These are phyloP conservation scores for Dictyostelium firmibasis DNA, from an alignment of 78 protist species.

Conservation along the genomic window DNA sequence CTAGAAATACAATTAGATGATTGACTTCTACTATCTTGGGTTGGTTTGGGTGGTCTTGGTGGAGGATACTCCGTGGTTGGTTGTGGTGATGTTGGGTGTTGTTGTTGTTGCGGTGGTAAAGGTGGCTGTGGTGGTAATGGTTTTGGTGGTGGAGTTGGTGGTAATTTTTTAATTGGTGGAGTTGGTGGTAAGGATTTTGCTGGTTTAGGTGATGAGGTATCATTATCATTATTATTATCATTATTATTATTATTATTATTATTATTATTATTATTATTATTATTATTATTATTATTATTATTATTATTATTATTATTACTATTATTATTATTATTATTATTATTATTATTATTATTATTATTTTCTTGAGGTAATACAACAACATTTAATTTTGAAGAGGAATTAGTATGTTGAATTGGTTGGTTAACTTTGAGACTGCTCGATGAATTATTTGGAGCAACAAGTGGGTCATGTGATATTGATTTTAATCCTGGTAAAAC, in stretches of 20 bases:
- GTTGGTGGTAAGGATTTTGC: constrained; percentile 18
- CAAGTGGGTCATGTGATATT: neutral
- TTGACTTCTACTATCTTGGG: neutral
- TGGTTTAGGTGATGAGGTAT: neutral
- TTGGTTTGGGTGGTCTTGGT: neutral
- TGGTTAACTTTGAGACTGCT: neutral
- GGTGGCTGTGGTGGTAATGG: neutral
- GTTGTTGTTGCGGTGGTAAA: too few relatives aligned
- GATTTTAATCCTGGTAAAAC: neutral
- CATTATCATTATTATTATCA: neutral
- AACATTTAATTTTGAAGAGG: neutral
- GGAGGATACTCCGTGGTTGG: neutral
- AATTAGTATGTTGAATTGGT: neutral
- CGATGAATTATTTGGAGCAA: neutral
- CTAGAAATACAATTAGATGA: neutral
- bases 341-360: neutral
- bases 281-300: too few relatives aligned
- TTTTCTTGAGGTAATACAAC: neutral
- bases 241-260: neutral
- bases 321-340: too few relatives aligned
- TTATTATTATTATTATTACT: neutral
- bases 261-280: neutral
- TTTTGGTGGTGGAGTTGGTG: neutral
- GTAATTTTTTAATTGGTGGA: neutral
- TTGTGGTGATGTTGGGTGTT: neutral